Conservation (phyloP, 2,329 filamentous ascomycete species). For the Lasiodiplodia sp. region DNA sequence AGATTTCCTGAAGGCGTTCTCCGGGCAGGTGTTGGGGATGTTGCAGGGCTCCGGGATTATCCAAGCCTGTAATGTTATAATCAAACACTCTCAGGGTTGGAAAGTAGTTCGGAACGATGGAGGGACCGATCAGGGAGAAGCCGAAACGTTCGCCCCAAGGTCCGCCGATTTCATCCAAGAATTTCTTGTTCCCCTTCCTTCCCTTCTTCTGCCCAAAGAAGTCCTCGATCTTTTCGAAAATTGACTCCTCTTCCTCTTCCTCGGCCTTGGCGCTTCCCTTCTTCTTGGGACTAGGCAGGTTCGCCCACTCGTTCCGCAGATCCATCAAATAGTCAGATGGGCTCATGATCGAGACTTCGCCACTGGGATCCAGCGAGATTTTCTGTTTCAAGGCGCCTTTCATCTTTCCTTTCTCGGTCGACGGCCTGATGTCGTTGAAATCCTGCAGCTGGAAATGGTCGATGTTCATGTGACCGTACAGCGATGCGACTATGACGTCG, state of each 20-base stretch:
- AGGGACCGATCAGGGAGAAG: constrained; percentile 80
- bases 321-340: constrained; percentile 82
- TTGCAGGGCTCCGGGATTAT: constrained; percentile 43
- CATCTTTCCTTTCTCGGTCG: constrained; percentile 54
- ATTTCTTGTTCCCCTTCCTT: constrained; percentile 61
- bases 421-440: constrained; percentile 74
- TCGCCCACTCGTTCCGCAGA: constrained; percentile 78
- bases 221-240: constrained; percentile 27
- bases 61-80: constrained; percentile 87
- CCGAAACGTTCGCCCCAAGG: constrained; percentile 86
- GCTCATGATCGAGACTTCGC: constrained; percentile 69
- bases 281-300: constrained; percentile 66
- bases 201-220: constrained; percentile 33
- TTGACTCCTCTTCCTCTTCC: constrained; percentile 27
- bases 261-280: constrained; percentile 3
- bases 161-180: constrained; percentile 75
- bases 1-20: constrained; percentile 35
- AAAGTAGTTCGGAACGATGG: constrained; percentile 91
- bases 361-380: constrained; percentile 36
- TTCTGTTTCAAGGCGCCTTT: constrained; percentile 32
- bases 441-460: constrained; percentile 97
- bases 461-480: constrained; percentile 98
- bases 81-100: constrained; percentile 89
- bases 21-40: constrained; percentile 41
- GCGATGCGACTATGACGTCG: constrained; percentile 79